Conservation (phyloP, 148 eudicot genomes). For the Linanthus parryae region DNA sequence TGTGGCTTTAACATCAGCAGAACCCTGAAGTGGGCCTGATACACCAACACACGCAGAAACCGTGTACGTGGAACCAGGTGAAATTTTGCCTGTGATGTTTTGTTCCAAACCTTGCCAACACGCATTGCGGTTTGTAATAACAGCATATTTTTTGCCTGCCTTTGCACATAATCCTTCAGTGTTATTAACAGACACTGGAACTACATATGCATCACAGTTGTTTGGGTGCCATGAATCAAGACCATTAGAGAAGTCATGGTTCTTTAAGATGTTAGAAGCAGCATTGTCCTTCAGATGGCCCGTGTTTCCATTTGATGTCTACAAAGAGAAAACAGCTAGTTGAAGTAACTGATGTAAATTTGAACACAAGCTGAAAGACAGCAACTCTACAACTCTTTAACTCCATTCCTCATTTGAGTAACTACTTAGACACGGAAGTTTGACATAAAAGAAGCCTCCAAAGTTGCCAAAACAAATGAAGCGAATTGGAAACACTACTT, state of each 20-base stretch:
- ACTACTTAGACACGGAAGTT: not conserved
- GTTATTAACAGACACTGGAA: slow-evolving; percentile 34
- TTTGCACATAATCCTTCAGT: slow-evolving; percentile 21
- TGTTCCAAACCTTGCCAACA: slow-evolving; percentile 83
- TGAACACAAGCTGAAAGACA: not conserved
- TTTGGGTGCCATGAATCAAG: slow-evolving; percentile 75
- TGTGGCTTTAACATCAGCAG: slow-evolving; percentile 50
- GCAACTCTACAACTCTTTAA: not conserved
- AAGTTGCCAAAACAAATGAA: not conserved
- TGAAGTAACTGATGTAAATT: slow-evolving; percentile 9
- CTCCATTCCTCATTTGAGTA: not conserved
- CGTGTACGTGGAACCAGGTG: slow-evolving; percentile 35
- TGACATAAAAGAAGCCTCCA: not conserved
- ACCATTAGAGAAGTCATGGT: slow-evolving; percentile 77
- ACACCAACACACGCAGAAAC: slow-evolving; percentile 64
- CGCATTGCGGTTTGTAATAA: slow-evolving; percentile 51
- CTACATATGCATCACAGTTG: slow-evolving; percentile 53
- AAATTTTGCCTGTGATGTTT: slow-evolving; percentile 62
- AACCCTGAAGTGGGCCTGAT: slow-evolving; percentile 39
- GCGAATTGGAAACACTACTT: not conserved
- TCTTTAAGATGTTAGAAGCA: slow-evolving; percentile 45
- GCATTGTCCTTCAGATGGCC: slow-evolving; percentile 17
- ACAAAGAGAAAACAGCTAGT: slow-evolving; percentile 14
- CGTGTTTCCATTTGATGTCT: slow-evolving; percentile 29
- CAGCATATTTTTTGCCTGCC: slow-evolving; percentile 37